Evolutionary conservation across 495 filamentous ascomycete genomes (phyloP).

Genomic region (Aspergillus haitiensis): DNA sequence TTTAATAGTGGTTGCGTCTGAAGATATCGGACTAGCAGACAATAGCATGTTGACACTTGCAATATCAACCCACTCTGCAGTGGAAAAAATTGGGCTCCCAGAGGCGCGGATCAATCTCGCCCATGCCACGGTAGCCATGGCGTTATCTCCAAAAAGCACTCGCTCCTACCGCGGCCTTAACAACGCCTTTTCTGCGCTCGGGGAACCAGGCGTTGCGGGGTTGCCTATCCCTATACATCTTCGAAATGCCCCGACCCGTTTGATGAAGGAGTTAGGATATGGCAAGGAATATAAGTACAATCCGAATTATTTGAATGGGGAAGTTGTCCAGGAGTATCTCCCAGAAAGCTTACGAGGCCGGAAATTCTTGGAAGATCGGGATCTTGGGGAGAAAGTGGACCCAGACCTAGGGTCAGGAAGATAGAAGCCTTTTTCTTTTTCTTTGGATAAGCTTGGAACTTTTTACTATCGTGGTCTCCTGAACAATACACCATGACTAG

Average conservation of each 20-base stretch:
- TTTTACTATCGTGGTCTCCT: no score
- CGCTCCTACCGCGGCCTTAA: conserved; percentile 80
- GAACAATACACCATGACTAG: no score
- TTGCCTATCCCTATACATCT: conserved; percentile 84
- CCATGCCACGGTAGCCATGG: conserved; percentile 81
- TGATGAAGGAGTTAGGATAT: conserved; percentile 92
- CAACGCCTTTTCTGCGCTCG: conserved; percentile 70
- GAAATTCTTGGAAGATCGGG: conserved; percentile 75
- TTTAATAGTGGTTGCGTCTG: conserved; percentile 87
- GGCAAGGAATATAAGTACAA: conserved; percentile 96
- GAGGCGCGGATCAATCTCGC: conserved; percentile 92
- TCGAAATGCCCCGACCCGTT: conserved; percentile 82
- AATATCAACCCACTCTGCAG: conserved; percentile 78
- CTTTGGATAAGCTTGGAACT: no score
- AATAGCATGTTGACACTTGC: conserved; percentile 81
- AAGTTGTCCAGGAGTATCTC: conserved; percentile 85
- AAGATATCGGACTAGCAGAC: conserved; percentile 91
- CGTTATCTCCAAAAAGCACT: conserved; percentile 80
- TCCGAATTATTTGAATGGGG: conserved; percentile 82
- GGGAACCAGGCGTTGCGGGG: conserved; percentile 75
- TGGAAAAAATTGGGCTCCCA: conserved; percentile 88
- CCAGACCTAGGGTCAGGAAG: conserved; percentile 43
- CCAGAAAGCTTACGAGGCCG: conserved; percentile 68
- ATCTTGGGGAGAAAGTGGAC: conserved; percentile 79
- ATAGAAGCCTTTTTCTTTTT: no score